phyloP scores from a whole-genome alignment of 1,284 basidiomycete species.

The Phenoliferia sp. region DNA sequence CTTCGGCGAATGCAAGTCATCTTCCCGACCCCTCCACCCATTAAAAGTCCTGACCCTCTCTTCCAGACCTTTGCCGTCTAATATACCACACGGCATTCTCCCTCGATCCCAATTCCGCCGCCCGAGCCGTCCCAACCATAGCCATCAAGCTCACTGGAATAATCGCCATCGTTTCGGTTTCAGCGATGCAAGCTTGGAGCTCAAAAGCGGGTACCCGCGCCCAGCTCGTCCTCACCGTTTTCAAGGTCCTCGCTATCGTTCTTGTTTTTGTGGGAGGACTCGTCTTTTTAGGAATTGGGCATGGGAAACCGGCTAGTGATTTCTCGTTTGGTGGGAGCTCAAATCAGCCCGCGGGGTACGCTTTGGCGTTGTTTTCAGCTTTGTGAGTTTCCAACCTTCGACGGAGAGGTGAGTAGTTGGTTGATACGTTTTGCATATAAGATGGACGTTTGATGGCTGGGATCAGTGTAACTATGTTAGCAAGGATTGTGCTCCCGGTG shows the following conservation, averaged over 20 bases:
- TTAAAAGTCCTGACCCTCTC: background rate
- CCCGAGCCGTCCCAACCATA: slow-evolving; percentile 59
- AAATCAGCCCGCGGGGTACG: slow-evolving; percentile 73
- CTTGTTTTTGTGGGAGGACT: slow-evolving; percentile 47
- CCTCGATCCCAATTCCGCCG: slow-evolving; percentile 33
- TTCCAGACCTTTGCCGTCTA: slow-evolving; percentile 56
- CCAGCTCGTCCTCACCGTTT: slow-evolving; percentile 75
- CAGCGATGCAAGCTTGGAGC: slow-evolving; percentile 70
- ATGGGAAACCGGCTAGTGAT: slow-evolving; percentile 39
- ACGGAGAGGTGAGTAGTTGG: slow-evolving; percentile 37
- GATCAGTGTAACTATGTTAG: slow-evolving; percentile 54
- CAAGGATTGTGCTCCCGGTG: slow-evolving; percentile 35
- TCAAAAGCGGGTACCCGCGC: slow-evolving; percentile 73
- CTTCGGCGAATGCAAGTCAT: slow-evolving; percentile 64
- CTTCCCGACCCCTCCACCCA: background rate
- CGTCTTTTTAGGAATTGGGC: slow-evolving; percentile 38
- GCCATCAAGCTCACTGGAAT: slow-evolving; percentile 80
- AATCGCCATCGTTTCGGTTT: slow-evolving; percentile 65
- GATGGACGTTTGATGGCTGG: slow-evolving; percentile 43
- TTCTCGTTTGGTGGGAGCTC: slow-evolving; percentile 64
- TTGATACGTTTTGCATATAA: slow-evolving; percentile 20
- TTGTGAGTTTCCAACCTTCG: slow-evolving; percentile 63
- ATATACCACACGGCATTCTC: slow-evolving; percentile 44
- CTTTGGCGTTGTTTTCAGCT: slow-evolving; percentile 89
- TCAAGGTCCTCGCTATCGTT: slow-evolving; percentile 58